Evolutionary conservation across 2,329 filamentous ascomycete genomes (phyloP), one percentile per base, ranked within the genome.

Genomic region (Ophiosphaerella herpotricha): DNA sequence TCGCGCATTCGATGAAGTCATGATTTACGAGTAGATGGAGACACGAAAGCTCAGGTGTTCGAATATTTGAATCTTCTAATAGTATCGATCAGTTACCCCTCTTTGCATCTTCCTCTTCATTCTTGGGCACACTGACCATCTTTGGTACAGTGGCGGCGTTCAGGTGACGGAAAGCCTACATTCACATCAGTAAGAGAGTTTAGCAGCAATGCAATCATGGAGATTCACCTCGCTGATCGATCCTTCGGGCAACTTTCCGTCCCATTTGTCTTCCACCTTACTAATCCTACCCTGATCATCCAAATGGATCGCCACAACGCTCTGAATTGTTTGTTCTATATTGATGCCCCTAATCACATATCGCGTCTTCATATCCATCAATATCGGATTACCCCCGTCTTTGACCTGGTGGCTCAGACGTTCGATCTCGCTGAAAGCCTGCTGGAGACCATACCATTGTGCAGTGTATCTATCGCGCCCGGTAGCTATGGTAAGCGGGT

Each of bases 381-480:
- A 70, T 35, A 87, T 85, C 0, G 85, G 84, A 56, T 87, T 85
- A 1, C 83, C 83, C 0, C 74, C 68, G 13, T 75, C 77, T 1
- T 72, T 82, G 9, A 87, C 83, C 34, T 75, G 66, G 64, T 85
- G 80, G 32, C 75, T 72, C 39, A 83, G 73, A 23, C 82, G 78
- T 64, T 81, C 74, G 58, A 86, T 86, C 41, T 82, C 77, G 38
- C 73, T 76, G 66, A 87, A 87, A 2, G 82, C 79, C 4, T 78
- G 70, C 45, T 83, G 76, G 1, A 87, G 75, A 2, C 84, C 85
- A 63, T 87, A 87, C 77, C 78, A 81, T 66, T 82, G 80, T 21
- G 79, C 72, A 44, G 77, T 68, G 54, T 73, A 82, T 61, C 82
- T 77, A 55, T 80, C 77, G 46, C 80, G 78, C 7, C 85, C 84